Conservation (phyloP, 2,329 filamentous ascomycete species). For the Cyphellophora europaea region DNA sequence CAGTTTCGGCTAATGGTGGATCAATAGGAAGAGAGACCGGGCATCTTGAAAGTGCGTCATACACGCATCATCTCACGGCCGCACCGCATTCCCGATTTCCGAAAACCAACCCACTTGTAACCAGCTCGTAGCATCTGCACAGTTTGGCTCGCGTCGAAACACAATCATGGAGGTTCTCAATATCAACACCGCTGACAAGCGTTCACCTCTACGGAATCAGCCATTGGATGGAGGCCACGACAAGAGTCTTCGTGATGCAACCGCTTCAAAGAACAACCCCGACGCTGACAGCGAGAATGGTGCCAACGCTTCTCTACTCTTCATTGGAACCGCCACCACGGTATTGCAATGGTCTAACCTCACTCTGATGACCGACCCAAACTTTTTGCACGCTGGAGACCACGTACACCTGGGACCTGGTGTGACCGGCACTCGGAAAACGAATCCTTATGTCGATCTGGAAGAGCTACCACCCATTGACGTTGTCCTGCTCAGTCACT, state of each 20-base stretch:
- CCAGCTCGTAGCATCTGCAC: not conserved
- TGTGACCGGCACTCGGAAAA: slow-evolving; percentile 44
- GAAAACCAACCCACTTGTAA: not conserved
- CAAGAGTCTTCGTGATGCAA: not conserved
- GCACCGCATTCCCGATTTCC: not conserved
- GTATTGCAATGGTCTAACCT: slow-evolving; percentile 32
- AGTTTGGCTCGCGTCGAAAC: not conserved
- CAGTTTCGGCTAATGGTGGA: too few species aligned
- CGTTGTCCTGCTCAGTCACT: slow-evolving; percentile 52
- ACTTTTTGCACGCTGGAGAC: slow-evolving; percentile 57
- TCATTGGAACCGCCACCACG: slow-evolving; percentile 31
- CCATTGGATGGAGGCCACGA: slow-evolving; percentile 11
- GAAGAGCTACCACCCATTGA: slow-evolving; percentile 52
- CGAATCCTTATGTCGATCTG: slow-evolving; percentile 52
- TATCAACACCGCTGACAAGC: slow-evolving; percentile 27
- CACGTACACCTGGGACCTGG: slow-evolving; percentile 59
- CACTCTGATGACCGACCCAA: slow-evolving; percentile 40
- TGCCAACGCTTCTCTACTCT: slow-evolving; percentile 30
- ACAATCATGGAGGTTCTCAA: slow-evolving; percentile 29
- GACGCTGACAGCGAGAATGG: slow-evolving; percentile 10
- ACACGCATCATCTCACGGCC: not conserved
- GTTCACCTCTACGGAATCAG: slow-evolving; percentile 30
- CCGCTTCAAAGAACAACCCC: not conserved
- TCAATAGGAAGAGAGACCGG: too few species aligned
- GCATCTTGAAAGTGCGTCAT: not conserved